Base-by-base conservation (phyloP, 169 alveolate species). In the Plasmodium malariae region DNA sequence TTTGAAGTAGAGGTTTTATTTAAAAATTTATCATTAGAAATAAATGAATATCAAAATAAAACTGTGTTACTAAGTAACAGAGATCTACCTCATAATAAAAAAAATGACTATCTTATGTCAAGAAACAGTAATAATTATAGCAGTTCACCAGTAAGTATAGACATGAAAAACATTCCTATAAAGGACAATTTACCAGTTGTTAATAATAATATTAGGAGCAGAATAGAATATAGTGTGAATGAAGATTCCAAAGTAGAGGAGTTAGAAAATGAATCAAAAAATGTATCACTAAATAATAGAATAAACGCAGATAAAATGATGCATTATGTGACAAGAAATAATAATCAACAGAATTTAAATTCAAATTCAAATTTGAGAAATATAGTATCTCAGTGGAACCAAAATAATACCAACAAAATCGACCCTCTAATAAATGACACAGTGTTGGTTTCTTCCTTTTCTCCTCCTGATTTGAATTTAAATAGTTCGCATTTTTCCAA, bases 1-100 rank as follows among this genome's bases (percentile, higher is more conserved):
- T 97, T 97, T 69, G 99, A 97, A 92, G 95, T 97, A 5, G 99
- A 96, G 85, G 96, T 97, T 30, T 88, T 97, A 36, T 96, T 95
- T 74, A 95, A 94, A 65, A 94, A 95, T 59, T 88, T 97, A 34
- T 95, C 94, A 36, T 73, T 97, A 71, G 87, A 89, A 32, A 88
- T 94, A 32, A 68, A 88, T 9, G 74, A 72, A 19, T 86, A 40
- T 45, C 74, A 86, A 65, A 86, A 86, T 60, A 86, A 65, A 70
- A 70, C 92, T 17, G 45, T 51, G 21, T 19, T 70, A 60, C 60
- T 86, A 24, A 86, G 76, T 36, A 86, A 59, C 30, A 72, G 92
- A 36, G 28, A 34, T n/a, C 49, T 7, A 9, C 59, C 74, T 40
- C 54, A 70, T 0, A 69, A 40, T 70, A 67, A 60, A 59, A 86